These are phyloP conservation scores for Samsoniella hepiali DNA, from an alignment of 2,329 filamentous ascomycete species.

Conservation along the genomic window DNA sequence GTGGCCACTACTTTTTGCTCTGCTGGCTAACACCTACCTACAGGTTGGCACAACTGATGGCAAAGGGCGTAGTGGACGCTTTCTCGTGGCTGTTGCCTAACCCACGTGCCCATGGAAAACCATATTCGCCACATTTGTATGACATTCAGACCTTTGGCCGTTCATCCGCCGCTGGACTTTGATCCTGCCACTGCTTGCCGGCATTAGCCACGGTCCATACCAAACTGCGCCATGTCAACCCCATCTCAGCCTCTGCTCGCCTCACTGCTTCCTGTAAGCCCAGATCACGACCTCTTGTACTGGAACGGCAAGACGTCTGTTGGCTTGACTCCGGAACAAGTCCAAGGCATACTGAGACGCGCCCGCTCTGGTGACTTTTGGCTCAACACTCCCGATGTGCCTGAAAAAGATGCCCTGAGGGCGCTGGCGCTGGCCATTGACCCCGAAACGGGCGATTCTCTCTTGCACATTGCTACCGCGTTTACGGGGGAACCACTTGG, in stretches of 20 bases:
- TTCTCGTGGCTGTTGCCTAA: constrained; percentile 9
- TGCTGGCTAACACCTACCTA: no score
- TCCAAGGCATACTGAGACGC: constrained; percentile 1
- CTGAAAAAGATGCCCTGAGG: neutral
- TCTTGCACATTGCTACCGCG: neutral
- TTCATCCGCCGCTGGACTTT: neutral
- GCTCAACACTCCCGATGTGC: neutral
- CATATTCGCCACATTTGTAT: constrained; percentile 4
- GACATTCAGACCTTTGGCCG: constrained; percentile 3
- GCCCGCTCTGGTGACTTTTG: constrained; percentile 7
- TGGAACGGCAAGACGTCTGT: neutral
- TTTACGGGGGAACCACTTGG: neutral
- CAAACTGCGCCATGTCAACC: neutral
- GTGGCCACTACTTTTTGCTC: no score
- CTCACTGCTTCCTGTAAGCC: constrained; percentile 9
- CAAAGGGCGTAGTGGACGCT: neutral
- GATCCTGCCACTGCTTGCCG: constrained; percentile 1
- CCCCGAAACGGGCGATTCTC: constrained; percentile 7
- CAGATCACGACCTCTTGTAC: neutral
- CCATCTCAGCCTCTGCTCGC: constrained; percentile 2
- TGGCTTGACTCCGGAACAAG: neutral
- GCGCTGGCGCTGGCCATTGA: constrained; percentile 4
- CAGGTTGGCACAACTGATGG: no score
- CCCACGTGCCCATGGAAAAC: constrained; percentile 3
- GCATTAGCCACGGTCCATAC: constrained; percentile 6